Percentiles rank a stretch among this genome's conserved stretches.
These are phyloP conservation scores for Talaromyces funiculosus DNA, from an alignment of 2,329 filamentous ascomycete species.

Conservation along the genomic window DNA sequence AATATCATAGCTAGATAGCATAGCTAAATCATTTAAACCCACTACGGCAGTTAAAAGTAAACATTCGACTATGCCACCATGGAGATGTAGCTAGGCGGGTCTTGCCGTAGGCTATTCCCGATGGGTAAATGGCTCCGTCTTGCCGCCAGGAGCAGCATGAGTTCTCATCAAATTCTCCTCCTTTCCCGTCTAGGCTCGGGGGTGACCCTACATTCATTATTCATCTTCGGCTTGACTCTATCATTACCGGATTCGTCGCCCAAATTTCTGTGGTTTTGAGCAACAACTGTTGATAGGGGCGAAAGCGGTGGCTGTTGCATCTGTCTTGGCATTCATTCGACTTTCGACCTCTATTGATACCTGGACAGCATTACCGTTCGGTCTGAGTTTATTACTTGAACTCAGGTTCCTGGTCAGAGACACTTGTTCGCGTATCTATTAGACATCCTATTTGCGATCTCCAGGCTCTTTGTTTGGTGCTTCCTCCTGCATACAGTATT, in stretches of 20 bases:
- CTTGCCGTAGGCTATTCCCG: constrained; percentile 12
- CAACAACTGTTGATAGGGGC: neutral
- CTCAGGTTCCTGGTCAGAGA: neutral
- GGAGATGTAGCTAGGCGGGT: constrained; percentile 9
- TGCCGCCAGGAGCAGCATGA: constrained; percentile 13
- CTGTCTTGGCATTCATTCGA: neutral
- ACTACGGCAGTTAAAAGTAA: too few relatives aligned
- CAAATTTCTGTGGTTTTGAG: neutral
- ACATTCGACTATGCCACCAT: too few relatives aligned
- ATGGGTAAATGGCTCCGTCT: constrained; percentile 11
- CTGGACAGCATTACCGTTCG: neutral
- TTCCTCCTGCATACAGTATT: neutral
- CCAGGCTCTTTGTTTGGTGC: neutral
- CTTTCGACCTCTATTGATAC: neutral
- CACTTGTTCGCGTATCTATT: neutral
- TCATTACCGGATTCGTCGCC: neutral
- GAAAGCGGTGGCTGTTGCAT: neutral
- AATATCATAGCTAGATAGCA: neutral
- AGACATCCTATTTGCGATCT: too few relatives aligned
- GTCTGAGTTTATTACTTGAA: neutral
- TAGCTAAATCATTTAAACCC: neutral
- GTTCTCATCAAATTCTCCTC: constrained; percentile 3
- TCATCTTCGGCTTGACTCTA: neutral
- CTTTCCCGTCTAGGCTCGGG: neutral
- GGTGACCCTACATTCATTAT: neutral